Conservation (phyloP, 139 green algal species). For the Tetratostichococcus sp. region DNA sequence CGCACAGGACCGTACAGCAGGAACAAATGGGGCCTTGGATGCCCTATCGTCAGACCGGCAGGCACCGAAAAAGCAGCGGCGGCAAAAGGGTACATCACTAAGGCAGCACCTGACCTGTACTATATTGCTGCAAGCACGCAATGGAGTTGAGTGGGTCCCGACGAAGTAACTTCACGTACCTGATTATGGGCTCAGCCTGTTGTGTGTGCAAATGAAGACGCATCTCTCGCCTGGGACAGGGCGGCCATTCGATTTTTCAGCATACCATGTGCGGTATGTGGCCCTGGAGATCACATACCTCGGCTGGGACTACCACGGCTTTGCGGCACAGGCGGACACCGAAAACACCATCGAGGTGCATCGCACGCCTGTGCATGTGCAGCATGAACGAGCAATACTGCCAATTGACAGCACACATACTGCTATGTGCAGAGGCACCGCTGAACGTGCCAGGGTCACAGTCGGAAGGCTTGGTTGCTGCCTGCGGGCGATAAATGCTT, state of each 20-base stretch:
- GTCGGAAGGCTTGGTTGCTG: no score
- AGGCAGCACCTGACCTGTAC: not conserved
- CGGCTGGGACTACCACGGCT: slow-evolving; percentile 72
- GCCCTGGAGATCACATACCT: slow-evolving; percentile 82
- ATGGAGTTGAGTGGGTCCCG: not conserved
- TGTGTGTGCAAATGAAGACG: no score
- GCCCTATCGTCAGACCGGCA: no score
- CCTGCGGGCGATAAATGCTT: no score
- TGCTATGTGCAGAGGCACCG: no score
- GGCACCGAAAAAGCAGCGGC: not conserved
- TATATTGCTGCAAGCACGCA: not conserved
- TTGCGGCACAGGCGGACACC: slow-evolving; percentile 68
- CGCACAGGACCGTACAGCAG: not conserved
- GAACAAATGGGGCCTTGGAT: not conserved
- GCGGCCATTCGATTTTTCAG: slow-evolving; percentile 5
- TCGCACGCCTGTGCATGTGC: no score
- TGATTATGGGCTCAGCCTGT: no score
- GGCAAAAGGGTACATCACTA: not conserved
- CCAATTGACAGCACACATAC: no score
- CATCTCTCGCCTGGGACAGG: not conserved
- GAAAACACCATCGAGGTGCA: slow-evolving; percentile 73
- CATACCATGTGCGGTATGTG: slow-evolving; percentile 50
- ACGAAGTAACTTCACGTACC: no score
- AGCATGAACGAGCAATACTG: slow-evolving; percentile 18
- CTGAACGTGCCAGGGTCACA: no score